phyloP scores from a whole-genome alignment of 2,329 filamentous ascomycete genomes.

The Sarocladium strictum region DNA sequence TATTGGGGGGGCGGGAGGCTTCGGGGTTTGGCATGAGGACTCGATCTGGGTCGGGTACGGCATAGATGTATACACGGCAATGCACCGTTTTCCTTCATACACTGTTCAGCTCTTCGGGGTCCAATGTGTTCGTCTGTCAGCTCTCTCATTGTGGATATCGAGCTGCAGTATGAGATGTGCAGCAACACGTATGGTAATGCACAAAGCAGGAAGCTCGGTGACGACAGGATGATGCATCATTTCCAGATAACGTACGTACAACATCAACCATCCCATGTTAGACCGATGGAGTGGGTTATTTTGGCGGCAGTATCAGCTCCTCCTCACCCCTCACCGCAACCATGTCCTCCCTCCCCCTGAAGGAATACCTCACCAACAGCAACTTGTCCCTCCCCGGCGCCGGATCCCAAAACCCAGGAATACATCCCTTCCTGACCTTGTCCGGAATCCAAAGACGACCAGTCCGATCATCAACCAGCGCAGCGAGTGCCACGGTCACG shows the following conservation, averaged over 20 bases:
- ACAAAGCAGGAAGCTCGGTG: too few species aligned
- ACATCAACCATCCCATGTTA: too few species aligned
- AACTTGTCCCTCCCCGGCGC: slow-evolving; percentile 37
- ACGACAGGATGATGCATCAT: background rate
- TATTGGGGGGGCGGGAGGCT: background rate
- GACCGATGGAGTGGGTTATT: background rate
- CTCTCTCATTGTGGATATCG: too few species aligned
- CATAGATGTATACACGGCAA: slow-evolving; percentile 5
- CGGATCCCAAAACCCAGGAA: slow-evolving; percentile 48
- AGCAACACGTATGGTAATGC: too few species aligned
- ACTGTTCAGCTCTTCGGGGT: background rate
- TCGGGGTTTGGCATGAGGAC: background rate
- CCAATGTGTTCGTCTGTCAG: too few species aligned
- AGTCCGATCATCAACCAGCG: slow-evolving; percentile 30
- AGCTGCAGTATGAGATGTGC: too few species aligned
- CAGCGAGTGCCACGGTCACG: slow-evolving; percentile 31
- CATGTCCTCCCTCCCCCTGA: slow-evolving; percentile 25
- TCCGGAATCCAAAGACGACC: slow-evolving; percentile 30
- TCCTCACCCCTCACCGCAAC: slow-evolving; percentile 17
- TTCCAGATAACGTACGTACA: background rate
- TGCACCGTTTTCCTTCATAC: background rate
- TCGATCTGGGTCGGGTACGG: background rate
- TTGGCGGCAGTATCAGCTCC: slow-evolving; percentile 18
- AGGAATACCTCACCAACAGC: slow-evolving; percentile 39
- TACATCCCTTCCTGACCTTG: slow-evolving; percentile 35